Evolutionary conservation across 2,329 filamentous ascomycete species (phyloP).

Genomic region (Calonectria henricotiae): DNA sequence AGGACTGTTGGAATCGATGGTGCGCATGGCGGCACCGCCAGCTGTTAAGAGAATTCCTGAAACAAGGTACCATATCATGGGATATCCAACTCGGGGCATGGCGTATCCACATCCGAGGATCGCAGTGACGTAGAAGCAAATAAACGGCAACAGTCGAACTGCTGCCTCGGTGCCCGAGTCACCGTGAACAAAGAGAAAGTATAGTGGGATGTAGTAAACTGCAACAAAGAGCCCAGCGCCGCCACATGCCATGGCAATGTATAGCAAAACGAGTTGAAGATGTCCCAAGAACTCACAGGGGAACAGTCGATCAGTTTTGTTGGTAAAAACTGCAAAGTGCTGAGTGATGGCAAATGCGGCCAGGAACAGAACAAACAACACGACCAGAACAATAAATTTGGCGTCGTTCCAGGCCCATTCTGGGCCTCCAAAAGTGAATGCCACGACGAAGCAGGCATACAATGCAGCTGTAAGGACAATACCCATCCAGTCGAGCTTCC

Average conservation of each 20-base stretch:
- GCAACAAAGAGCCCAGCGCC: slow-evolving; percentile 38
- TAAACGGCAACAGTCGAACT: slow-evolving; percentile 44
- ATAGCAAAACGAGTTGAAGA: slow-evolving; percentile 49
- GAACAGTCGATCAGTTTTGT: slow-evolving; percentile 55
- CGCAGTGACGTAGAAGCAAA: slow-evolving; percentile 40
- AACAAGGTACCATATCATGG: slow-evolving; percentile 35
- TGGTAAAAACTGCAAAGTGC: slow-evolving; percentile 60
- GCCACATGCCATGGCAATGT: slow-evolving; percentile 39
- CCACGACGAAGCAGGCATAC: slow-evolving; percentile 62
- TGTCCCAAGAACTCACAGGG: slow-evolving; percentile 49
- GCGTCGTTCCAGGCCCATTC: slow-evolving; percentile 65
- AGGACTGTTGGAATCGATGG: slow-evolving; percentile 35
- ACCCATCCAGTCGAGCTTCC: slow-evolving; percentile 65
- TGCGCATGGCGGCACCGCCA: slow-evolving; percentile 34
- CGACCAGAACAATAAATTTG: slow-evolving; percentile 63
- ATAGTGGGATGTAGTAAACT: slow-evolving; percentile 42
- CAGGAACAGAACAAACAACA: slow-evolving; percentile 60
- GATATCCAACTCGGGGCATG: slow-evolving; percentile 39
- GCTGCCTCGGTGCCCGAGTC: slow-evolving; percentile 43
- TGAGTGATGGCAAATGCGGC: slow-evolving; percentile 56
- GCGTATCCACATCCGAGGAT: slow-evolving; percentile 39
- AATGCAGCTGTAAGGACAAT: slow-evolving; percentile 61
- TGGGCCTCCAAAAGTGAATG: slow-evolving; percentile 66
- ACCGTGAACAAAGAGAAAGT: slow-evolving; percentile 46
- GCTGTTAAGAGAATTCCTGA: slow-evolving; percentile 33